phyloP scores from a whole-genome alignment of 164 flowering plant species.

The Taxillus chinensis region DNA sequence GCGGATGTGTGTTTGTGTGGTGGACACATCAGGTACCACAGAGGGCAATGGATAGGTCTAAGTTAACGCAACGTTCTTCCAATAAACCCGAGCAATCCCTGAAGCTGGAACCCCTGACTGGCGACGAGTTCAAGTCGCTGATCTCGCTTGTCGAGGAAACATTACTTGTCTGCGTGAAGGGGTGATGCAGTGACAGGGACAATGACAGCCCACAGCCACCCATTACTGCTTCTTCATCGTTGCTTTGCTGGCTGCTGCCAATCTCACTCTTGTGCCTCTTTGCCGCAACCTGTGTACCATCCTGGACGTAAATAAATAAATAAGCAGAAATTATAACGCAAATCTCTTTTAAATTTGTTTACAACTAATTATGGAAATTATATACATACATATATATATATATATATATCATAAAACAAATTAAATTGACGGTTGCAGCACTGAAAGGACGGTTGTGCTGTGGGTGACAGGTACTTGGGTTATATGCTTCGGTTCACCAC shows the following conservation, averaged over 20 bases:
- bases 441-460: too few relatives aligned
- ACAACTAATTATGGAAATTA: too few relatives aligned
- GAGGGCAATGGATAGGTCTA: constrained; percentile 22
- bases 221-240: constrained; percentile 13
- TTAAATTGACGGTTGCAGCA: too few relatives aligned
- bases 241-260: neutral
- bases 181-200: constrained; percentile 40
- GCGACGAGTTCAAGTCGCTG: constrained; percentile 40
- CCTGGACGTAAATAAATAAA: too few relatives aligned
- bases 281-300: constrained; percentile 1
- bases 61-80: constrained; percentile 11
- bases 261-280: neutral
- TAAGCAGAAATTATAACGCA: too few relatives aligned
- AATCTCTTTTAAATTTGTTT: too few relatives aligned
- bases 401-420: too few relatives aligned
- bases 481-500: too few relatives aligned
- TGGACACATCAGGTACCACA: constrained; percentile 1
- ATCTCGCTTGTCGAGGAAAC: constrained; percentile 39
- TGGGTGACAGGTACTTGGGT: too few relatives aligned
- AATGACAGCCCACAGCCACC: constrained; percentile 29
- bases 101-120: constrained; percentile 14
- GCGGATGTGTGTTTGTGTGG: too few relatives aligned
- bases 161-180: constrained; percentile 21
- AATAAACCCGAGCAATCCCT: constrained; percentile 26
- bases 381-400: too few relatives aligned